A percentile compares a stretch with the other conserved stretches of the same genome.
Evolutionary conservation across 768 basidiomycete genomes (phyloP).

Genomic region (Suillus americanus): DNA sequence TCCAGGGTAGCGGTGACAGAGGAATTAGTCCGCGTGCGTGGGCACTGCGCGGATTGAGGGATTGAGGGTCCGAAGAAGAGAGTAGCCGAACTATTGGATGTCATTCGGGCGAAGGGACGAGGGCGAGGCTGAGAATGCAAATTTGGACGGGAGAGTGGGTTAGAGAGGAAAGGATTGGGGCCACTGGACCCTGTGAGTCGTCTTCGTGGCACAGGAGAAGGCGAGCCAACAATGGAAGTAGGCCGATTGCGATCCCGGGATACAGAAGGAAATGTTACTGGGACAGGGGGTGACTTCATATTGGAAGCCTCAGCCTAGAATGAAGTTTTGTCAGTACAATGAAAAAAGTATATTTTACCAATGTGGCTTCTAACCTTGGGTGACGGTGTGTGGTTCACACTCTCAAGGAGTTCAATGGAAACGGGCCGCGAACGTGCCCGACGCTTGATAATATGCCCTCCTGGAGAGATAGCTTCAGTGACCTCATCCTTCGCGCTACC

Average conservation of each 20-base stretch:
- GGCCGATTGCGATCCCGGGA: constrained; percentile 39
- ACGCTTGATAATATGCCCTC: constrained; percentile 73
- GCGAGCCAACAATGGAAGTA: constrained; percentile 48
- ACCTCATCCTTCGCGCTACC: constrained; percentile 55
- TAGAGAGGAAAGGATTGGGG: constrained; percentile 28
- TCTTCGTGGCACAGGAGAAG: constrained; percentile 55
- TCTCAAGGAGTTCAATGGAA: constrained; percentile 63
- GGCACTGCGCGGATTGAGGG: constrained; percentile 25
- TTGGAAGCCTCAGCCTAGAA: constrained; percentile 1
- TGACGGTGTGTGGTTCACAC: constrained; percentile 44
- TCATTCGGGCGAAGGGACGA: constrained; percentile 47
- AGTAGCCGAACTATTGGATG: constrained; percentile 55
- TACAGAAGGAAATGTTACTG: constrained; percentile 39
- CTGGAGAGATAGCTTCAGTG: constrained; percentile 70
- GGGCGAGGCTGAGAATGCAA: constrained; percentile 26
- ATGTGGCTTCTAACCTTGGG: constrained; percentile 24
- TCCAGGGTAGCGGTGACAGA: constrained; percentile 9
- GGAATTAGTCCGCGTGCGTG: constrained; percentile 23
- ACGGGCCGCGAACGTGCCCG: constrained; percentile 73
- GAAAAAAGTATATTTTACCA: background rate
- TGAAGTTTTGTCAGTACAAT: background rate
- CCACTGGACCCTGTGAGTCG: constrained; percentile 44
- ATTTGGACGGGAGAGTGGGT: background rate
- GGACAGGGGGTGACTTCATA: constrained; percentile 16
- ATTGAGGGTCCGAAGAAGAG: constrained; percentile 62